phyloP scores from a whole-genome alignment of 23 red algal genomes.

The Pyropia yezoensis region DNA sequence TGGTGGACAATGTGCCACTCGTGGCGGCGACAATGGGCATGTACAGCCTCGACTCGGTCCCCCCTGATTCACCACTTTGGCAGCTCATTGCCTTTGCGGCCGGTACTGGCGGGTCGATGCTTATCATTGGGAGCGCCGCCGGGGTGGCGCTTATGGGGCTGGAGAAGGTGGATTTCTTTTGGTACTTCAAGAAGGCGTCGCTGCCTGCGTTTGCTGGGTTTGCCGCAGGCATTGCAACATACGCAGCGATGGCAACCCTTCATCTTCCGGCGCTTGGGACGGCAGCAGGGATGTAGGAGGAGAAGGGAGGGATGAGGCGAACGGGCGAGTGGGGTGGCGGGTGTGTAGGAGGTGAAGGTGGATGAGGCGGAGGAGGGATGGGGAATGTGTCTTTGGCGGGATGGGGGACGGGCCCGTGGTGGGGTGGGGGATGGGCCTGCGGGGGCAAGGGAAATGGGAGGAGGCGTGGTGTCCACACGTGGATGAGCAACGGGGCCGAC shows the following conservation, averaged over 20 bases:
- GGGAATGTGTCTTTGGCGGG: neutral
- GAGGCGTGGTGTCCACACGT: neutral
- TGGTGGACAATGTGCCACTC: conserved; percentile 97
- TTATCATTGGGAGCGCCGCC: conserved; percentile 94
- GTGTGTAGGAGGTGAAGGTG: neutral
- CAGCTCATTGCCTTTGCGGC: conserved; percentile 93
- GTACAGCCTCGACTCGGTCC: conserved; percentile 75
- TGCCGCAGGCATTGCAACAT: conserved; percentile 57
- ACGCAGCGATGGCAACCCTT: conserved; percentile 32
- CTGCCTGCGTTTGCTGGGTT: conserved; percentile 75
- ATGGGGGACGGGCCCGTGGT: neutral
- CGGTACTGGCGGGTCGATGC: conserved; percentile 69
- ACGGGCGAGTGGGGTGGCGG: neutral
- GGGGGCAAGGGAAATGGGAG: neutral
- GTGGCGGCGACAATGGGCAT: conserved; percentile 98
- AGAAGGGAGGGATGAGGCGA: no score
- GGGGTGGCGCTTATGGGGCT: conserved; percentile 97
- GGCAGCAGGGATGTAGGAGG: neutral
- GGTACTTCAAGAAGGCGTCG: conserved; percentile 78
- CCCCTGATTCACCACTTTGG: conserved; percentile 69
- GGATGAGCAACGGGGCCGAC: neutral
- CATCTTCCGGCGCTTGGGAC: conserved; percentile 35
- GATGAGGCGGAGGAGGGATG: neutral
- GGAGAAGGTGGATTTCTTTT: conserved; percentile 92
- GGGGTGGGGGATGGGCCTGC: neutral